Evolutionary conservation across 306 rosid genomes (phyloP).

Genomic region (Trifolium pratense): DNA sequence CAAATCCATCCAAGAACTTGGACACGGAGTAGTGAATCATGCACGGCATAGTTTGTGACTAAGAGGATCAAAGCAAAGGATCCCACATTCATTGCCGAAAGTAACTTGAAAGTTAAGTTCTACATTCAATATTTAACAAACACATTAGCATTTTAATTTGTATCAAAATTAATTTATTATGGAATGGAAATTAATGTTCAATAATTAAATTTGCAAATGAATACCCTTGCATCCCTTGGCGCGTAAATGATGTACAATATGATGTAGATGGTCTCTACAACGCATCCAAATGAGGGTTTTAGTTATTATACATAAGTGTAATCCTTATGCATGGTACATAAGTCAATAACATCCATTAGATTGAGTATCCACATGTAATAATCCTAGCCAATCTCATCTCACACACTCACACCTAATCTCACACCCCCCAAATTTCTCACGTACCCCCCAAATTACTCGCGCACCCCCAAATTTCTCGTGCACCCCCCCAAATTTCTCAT

Average conservation of each 20-base stretch:
- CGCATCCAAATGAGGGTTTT: conserved; percentile 79
- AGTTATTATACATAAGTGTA: too few relatives aligned
- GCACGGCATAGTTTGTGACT: conserved; percentile 50
- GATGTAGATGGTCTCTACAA: conserved; percentile 65
- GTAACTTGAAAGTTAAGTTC: conserved; percentile 61
- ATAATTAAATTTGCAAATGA: not conserved
- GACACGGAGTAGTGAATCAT: conserved; percentile 44
- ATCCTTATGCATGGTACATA: too few relatives aligned
- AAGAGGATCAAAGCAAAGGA: conserved; percentile 57
- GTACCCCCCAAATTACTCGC: too few relatives aligned
- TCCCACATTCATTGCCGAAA: conserved; percentile 64
- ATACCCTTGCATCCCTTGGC: conserved; percentile 51
- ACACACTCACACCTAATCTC: too few relatives aligned
- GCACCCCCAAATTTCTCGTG: too few relatives aligned
- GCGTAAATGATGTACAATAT: conserved; percentile 65
- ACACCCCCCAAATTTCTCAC: too few relatives aligned
- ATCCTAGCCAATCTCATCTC: too few relatives aligned
- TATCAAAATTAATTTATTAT: not conserved
- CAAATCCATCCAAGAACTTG: conserved; percentile 82
- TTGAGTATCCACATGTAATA: too few relatives aligned
- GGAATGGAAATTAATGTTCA: not conserved
- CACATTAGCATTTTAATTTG: not conserved
- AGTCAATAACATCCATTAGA: too few relatives aligned
- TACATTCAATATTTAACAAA: conserved; percentile 29
- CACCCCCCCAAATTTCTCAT: too few relatives aligned